Percentiles rank a stretch among this genome's conserved stretches.
Evolutionary conservation across 176 grass and related monocot species (phyloP).

Genomic region (Musa acuminata): DNA sequence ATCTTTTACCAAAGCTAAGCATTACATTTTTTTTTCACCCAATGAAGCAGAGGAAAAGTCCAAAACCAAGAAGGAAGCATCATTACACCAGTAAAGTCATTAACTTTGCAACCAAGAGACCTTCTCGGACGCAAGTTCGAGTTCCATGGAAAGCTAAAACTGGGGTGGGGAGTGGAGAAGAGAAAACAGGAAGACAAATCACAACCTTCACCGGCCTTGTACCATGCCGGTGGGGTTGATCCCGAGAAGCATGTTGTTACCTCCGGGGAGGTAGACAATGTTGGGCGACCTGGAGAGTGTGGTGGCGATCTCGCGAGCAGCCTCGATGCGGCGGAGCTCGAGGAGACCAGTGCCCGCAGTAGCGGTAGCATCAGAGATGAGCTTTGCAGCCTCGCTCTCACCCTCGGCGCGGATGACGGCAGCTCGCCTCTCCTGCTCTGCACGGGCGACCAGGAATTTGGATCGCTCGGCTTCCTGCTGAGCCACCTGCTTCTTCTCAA

Average conservation of each 20-base stretch:
- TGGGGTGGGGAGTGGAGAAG: no score
- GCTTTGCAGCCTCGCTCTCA: slow-evolving; percentile 63
- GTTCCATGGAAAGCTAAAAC: no score
- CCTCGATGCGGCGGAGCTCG: slow-evolving; percentile 86
- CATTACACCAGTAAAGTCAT: no score
- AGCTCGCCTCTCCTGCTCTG: no score
- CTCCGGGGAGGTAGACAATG: slow-evolving; percentile 50
- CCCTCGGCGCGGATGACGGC: slow-evolving; percentile 39
- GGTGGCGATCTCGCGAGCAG: slow-evolving; percentile 63
- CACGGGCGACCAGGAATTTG: slow-evolving; percentile 28
- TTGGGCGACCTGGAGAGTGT: slow-evolving; percentile 65
- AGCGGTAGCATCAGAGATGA: slow-evolving; percentile 78
- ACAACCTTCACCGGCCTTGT: no score
- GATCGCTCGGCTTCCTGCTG: slow-evolving; percentile 95
- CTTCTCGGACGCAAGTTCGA: no score
- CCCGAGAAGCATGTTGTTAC: slow-evolving; percentile 57
- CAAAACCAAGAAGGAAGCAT: no score
- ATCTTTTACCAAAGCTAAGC: no score
- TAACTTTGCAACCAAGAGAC: no score
- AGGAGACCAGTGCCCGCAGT: slow-evolving; percentile 52
- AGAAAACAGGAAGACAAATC: no score
- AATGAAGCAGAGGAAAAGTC: no score
- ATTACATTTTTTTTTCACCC: no score
- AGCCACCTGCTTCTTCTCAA: slow-evolving; percentile 97
- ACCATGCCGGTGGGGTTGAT: slow-evolving; percentile 37